Conservation (phyloP, 208 protist genomes). For the Trypanosoma mega region DNA sequence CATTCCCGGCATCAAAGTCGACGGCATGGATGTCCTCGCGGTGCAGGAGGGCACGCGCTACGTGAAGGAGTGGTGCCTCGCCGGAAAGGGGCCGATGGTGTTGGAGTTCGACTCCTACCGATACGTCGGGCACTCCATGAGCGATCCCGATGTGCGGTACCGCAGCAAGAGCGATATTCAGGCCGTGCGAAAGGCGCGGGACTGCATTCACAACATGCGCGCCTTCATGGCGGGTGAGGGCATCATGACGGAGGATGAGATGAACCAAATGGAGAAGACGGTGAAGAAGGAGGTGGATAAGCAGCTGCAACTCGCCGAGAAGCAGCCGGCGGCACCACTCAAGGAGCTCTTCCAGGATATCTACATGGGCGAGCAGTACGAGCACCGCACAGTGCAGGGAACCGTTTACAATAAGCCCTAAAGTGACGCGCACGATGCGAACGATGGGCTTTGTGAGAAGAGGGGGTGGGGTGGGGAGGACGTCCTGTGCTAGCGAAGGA, state of each 20-base stretch:
- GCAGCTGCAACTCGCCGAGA: slow-evolving; percentile 89
- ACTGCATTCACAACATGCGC: slow-evolving; percentile 91
- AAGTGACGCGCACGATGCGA: background rate
- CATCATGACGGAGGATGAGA: slow-evolving; percentile 94
- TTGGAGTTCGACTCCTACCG: slow-evolving; percentile 96
- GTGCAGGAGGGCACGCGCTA: slow-evolving; percentile 92
- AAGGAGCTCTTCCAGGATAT: slow-evolving; percentile 92
- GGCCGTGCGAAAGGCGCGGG: slow-evolving; percentile 83
- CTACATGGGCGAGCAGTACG: slow-evolving; percentile 82
- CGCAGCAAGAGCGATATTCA: slow-evolving; percentile 95
- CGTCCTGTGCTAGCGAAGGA: too few species aligned
- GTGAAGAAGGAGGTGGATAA: slow-evolving; percentile 92
- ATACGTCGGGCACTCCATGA: slow-evolving; percentile 98
- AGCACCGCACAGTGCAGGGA: slow-evolving; percentile 82
- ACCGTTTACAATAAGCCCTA: slow-evolving; percentile 70
- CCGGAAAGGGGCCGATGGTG: slow-evolving; percentile 93
- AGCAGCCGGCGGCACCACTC: slow-evolving; percentile 48
- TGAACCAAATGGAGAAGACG: slow-evolving; percentile 90
- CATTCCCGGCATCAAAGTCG: slow-evolving; percentile 95
- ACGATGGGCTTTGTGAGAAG: background rate
- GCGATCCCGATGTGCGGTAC: slow-evolving; percentile 97
- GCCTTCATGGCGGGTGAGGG: slow-evolving; percentile 76
- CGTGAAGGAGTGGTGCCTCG: slow-evolving; percentile 77
- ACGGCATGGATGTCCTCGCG: slow-evolving; percentile 97
- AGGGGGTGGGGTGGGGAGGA: background rate